Evolutionary conservation across 129 eudicot genomes (phyloP).

Genomic region (Oenanthe sinensis): DNA sequence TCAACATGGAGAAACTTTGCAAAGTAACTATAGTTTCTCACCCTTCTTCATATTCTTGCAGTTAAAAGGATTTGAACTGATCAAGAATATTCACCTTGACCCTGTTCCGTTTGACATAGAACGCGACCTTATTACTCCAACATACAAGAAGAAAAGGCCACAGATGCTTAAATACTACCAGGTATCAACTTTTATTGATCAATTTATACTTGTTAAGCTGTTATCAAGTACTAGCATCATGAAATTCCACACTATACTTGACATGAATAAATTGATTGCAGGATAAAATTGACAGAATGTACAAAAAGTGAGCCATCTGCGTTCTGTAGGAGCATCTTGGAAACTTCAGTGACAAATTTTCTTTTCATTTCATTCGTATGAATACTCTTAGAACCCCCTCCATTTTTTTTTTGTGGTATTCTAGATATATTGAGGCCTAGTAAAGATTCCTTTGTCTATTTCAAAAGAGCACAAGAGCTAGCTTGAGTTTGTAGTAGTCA

Average conservation of each 20-base stretch:
- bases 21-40: neutral
- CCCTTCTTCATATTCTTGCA: constrained; percentile 12
- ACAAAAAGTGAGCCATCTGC: constrained; percentile 23
- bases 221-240: neutral
- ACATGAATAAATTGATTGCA: constrained; percentile 14
- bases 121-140: constrained; percentile 52
- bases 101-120: constrained; percentile 50
- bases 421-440: neutral
- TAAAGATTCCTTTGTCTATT: neutral
- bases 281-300: constrained; percentile 35
- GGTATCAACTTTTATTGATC: constrained; percentile 12
- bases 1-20: neutral
- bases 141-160: constrained; percentile 52
- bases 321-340: neutral
- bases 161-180: constrained; percentile 44
- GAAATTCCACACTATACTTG: neutral
- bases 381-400: neutral
- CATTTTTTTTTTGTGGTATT: neutral
- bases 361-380: neutral
- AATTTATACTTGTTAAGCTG: neutral
- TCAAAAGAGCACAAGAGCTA: neutral
- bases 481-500: neutral
- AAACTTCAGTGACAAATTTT: neutral
- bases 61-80: constrained; percentile 48
- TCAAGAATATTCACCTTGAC: constrained; percentile 44